Conservation (phyloP, 129 eudicot genomes). For the Helichrysum umbraculigerum region DNA sequence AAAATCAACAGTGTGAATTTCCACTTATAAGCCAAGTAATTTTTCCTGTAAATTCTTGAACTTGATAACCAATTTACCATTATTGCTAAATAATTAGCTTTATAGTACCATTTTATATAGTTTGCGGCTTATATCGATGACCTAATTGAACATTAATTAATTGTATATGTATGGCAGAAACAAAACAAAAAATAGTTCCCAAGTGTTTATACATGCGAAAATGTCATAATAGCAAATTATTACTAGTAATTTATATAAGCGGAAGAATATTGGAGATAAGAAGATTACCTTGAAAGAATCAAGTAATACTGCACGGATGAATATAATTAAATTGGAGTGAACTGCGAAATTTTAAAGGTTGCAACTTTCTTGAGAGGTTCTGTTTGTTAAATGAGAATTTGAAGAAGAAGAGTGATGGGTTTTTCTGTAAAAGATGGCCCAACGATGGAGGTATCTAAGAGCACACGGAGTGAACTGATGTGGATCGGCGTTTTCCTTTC, state of each 20-base stretch:
- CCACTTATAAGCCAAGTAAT: background rate
- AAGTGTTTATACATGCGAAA: too few species aligned
- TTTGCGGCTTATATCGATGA: background rate
- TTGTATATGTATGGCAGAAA: background rate
- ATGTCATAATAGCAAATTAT: background rate
- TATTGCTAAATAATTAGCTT: background rate
- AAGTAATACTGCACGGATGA: background rate
- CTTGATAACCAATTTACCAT: background rate
- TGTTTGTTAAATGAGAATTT: background rate
- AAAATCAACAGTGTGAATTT: background rate
- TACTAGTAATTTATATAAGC: background rate
- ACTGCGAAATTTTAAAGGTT: background rate
- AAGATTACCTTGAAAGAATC: slow-evolving; percentile 11
- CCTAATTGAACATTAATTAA: background rate
- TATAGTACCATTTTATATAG: background rate
- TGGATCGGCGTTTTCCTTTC: too few species aligned
- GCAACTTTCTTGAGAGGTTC: too few species aligned
- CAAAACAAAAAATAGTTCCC: too few species aligned
- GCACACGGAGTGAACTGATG: too few species aligned
- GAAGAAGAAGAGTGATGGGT: too few species aligned
- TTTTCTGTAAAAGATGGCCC: background rate
- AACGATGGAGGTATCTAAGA: too few species aligned
- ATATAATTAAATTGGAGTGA: too few species aligned
- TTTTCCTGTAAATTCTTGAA: background rate
- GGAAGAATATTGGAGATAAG: background rate